Conservation (phyloP, 192 early-diverging fungal genomes). For the Rhizophagus prolifer region DNA sequence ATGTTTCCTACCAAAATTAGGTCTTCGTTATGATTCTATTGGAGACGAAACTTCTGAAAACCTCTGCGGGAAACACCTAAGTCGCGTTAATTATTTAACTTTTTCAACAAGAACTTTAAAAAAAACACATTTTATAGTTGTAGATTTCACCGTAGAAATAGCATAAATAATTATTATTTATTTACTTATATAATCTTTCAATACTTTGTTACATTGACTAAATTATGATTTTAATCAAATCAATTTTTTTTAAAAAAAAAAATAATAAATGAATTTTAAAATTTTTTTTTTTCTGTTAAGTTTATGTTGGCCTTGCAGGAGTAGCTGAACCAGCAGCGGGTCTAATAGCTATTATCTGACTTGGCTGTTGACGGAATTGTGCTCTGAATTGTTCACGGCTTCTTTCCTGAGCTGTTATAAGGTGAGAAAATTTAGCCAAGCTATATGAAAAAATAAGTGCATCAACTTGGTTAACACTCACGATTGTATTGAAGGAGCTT, state of each 20-base stretch:
- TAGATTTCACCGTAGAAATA: too few species aligned
- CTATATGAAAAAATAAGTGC: background rate
- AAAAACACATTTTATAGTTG: too few species aligned
- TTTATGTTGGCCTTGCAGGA: background rate
- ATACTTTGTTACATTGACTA: too few species aligned
- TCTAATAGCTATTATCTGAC: background rate
- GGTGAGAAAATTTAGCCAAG: background rate
- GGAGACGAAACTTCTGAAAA: constrained; percentile 29
- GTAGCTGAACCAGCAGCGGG: background rate
- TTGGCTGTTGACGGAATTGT: constrained; percentile 25
- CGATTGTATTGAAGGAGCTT: constrained; percentile 95
- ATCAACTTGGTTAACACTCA: constrained; percentile 36
- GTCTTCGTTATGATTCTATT: constrained; percentile 24
- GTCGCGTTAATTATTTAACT: background rate
- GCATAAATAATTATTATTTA: too few species aligned
- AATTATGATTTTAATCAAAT: too few species aligned
- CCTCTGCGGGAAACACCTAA: background rate
- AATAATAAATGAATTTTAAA: too few species aligned
- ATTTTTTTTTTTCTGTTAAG: too few species aligned
- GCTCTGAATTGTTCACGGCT: constrained; percentile 24
- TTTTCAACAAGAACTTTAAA: too few species aligned
- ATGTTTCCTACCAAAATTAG: background rate
- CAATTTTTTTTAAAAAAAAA: too few species aligned
- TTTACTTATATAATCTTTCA: too few species aligned
- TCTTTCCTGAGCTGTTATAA: constrained; percentile 26